Evolutionary conservation across 2,329 filamentous ascomycete genomes (phyloP).

Genomic region (Bipolaris cookei): DNA sequence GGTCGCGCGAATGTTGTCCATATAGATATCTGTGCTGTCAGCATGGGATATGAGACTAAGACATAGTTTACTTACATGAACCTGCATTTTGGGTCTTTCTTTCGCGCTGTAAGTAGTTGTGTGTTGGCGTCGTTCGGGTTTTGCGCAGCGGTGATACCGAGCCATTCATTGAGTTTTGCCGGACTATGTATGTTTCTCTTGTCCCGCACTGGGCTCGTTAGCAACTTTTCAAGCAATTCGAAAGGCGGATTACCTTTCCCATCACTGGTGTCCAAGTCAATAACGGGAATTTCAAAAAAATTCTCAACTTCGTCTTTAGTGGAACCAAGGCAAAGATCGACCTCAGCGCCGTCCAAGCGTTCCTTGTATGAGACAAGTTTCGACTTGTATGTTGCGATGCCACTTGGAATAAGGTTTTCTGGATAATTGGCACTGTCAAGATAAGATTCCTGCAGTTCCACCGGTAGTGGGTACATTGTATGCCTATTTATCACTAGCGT

Average conservation of each 20-base stretch:
- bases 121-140: slow-evolving; percentile 1
- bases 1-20: slow-evolving; percentile 19
- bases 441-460: slow-evolving; percentile 16
- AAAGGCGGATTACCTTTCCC: slow-evolving; percentile 11
- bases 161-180: slow-evolving; percentile 18
- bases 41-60: not conserved
- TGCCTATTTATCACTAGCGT: not conserved
- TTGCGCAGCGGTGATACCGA: slow-evolving; percentile 4
- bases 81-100: slow-evolving; percentile 31
- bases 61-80: slow-evolving; percentile 25
- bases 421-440: slow-evolving; percentile 17
- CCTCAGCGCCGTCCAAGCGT: slow-evolving; percentile 15
- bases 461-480: slow-evolving; percentile 3
- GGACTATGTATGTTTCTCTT: slow-evolving; percentile 22
- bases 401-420: slow-evolving; percentile 18
- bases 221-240: not conserved
- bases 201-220: slow-evolving; percentile 1
- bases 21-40: slow-evolving; percentile 26
- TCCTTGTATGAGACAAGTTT: slow-evolving; percentile 20
- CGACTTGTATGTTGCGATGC: slow-evolving; percentile 15
- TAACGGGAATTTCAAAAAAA: slow-evolving; percentile 22
- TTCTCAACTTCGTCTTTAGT: slow-evolving; percentile 10
- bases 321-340: slow-evolving; percentile 19
- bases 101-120: slow-evolving; percentile 4
- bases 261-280: slow-evolving; percentile 17